These are phyloP conservation scores for Sporothrix variecibatus DNA, from an alignment of 2,329 filamentous ascomycete genomes.

Conservation along the genomic window DNA sequence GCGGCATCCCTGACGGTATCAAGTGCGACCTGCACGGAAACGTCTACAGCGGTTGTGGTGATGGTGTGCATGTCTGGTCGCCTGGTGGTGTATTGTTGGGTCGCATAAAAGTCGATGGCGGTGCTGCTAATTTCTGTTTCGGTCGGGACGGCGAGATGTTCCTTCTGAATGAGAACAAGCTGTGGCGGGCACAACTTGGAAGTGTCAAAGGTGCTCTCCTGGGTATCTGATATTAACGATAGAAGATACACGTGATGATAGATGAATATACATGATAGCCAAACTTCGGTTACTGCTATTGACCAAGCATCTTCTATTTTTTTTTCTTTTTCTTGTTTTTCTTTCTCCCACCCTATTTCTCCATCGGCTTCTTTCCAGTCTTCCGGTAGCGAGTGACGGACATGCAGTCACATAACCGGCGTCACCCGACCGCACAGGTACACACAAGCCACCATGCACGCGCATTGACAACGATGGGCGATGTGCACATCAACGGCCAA, in stretches of 20 bases:
- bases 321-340: too few relatives aligned
- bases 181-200: constrained; percentile 41
- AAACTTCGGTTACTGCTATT: too few relatives aligned
- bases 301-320: too few relatives aligned
- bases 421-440: too few relatives aligned
- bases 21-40: constrained; percentile 47
- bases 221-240: constrained; percentile 13
- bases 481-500: too few relatives aligned
- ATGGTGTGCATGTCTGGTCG: constrained; percentile 53
- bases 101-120: constrained; percentile 41
- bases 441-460: too few relatives aligned
- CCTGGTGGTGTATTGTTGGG: constrained; percentile 48
- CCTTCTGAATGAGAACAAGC: constrained; percentile 47
- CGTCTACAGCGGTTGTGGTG: constrained; percentile 50
- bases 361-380: not conserved
- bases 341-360: not conserved
- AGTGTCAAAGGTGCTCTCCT: constrained; percentile 19
- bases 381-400: too few relatives aligned
- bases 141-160: constrained; percentile 47
- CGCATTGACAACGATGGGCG: too few relatives aligned
- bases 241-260: too few relatives aligned
- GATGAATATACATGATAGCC: too few relatives aligned
- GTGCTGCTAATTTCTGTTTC: constrained; percentile 50
- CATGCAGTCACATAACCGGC: too few relatives aligned
- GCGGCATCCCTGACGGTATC: constrained; percentile 48